Evolutionary conservation across 2,329 filamentous ascomycete species (phyloP), one percentile per base, ranked within the genome.

Genomic region (Pseudogymnoascus sp.): DNA sequence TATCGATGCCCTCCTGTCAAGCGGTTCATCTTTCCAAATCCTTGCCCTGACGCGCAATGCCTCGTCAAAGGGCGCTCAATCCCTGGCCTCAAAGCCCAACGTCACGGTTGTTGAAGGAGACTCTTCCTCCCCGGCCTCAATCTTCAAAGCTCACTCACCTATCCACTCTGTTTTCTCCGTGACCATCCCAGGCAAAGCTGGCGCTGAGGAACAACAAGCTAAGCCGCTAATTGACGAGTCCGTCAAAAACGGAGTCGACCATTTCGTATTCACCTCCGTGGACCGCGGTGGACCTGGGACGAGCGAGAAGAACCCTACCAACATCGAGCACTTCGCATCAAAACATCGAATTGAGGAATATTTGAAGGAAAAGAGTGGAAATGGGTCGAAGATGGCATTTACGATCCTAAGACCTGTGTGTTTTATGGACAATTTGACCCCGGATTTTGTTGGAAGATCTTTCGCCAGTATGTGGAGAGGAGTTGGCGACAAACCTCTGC

Each of bases 221-320:
- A 84, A 88, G 69, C 77, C 74, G 0, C 73, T 89, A 3, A 76
- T 88, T 60, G 82, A 87, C 64, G 82, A 78, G 76, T 83, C 7
- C 68, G 87, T 68, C 78, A 79, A 46, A 71, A 80, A 49, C 76
- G 78, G 76, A 18, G 82, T 88, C 40, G 75, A 79, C 63, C 80
- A 84, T 69, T 87, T 89, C 68, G 80, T 89, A 37, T 88, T 87
- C 74, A 81, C 78, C 31, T 84, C 80, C 59, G 84, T 88, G 18
- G 87, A 89, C 65, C 83, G 86, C 38, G 84, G 84, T 59, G 84
- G 85, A 56, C 14, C 66, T 16, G 71, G 70, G 2, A 78, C 77
- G 42, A 77, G 76, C 64, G 75, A 78, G 49, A 77, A 76, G 7
- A 76, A 77, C 63, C 75, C 79, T 0, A 84, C 83, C 3, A 63